phyloP scores from a whole-genome alignment of 345 rosid species.

The Ceriops decandra region DNA sequence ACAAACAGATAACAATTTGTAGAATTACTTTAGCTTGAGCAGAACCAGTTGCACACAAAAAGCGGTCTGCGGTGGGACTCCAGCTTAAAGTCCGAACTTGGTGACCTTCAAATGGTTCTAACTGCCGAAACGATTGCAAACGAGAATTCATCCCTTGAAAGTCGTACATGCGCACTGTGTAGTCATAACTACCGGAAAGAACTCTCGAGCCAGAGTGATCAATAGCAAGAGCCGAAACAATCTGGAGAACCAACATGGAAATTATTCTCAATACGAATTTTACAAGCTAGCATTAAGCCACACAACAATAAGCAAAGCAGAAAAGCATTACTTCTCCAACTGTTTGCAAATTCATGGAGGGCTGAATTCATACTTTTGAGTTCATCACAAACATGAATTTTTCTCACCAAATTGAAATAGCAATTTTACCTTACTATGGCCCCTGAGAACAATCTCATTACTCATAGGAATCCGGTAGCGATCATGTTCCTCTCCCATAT shows the following conservation, averaged over 20 bases:
- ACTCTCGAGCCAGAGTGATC: conserved; percentile 92
- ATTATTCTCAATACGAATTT: neutral
- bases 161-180: conserved; percentile 82
- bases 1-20: neutral
- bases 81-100: conserved; percentile 93
- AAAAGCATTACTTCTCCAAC: neutral
- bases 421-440: conserved; percentile 65
- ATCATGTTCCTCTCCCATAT: conserved; percentile 43
- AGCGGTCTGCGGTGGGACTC: conserved; percentile 88
- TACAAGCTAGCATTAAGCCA: neutral
- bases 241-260: conserved; percentile 31
- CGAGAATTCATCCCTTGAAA: conserved; percentile 97
- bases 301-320: neutral
- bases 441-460: conserved; percentile 90
- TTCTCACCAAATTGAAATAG: too few species aligned
- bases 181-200: conserved; percentile 92
- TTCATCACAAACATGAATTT: too few species aligned
- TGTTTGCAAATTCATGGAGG: too few species aligned
- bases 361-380: too few species aligned
- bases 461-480: conserved; percentile 62
- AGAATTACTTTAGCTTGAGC: conserved; percentile 90
- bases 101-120: conserved; percentile 92
- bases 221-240: conserved; percentile 80
- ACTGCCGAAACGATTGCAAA: conserved; percentile 83
- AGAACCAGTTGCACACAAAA: conserved; percentile 87